Conservation (phyloP, 257 asterid species). For the Parsonsia alboflavescens region DNA sequence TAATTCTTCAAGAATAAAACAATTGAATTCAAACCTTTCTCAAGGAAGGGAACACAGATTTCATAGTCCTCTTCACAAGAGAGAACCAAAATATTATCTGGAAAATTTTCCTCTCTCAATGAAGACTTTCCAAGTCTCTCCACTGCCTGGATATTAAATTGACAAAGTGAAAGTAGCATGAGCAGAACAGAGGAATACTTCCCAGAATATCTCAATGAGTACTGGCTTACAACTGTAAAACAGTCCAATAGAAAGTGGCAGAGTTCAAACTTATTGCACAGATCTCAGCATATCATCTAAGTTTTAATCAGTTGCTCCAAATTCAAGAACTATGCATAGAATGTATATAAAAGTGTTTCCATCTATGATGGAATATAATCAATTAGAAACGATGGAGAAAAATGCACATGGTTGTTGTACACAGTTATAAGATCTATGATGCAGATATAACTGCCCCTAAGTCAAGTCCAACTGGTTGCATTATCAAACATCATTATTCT, state of each 20-base stretch:
- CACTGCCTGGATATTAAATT: constrained; percentile 47
- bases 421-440: neutral
- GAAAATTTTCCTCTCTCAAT: constrained; percentile 46
- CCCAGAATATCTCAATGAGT: neutral
- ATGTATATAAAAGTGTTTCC: neutral
- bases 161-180: neutral
- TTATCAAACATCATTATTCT: neutral
- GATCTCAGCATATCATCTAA: neutral
- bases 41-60: constrained; percentile 73
- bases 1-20: neutral
- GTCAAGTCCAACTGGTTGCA: neutral
- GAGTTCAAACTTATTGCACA: neutral
- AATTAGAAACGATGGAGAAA: neutral
- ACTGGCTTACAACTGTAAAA: neutral
- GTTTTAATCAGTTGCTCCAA: neutral
- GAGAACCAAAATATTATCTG: constrained; percentile 65
- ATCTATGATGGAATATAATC: neutral
- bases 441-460: neutral
- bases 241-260: neutral
- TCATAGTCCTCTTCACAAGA: constrained; percentile 94
- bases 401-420: neutral
- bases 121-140: constrained; percentile 88
- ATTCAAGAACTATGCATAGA: neutral
- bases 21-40: constrained; percentile 55
- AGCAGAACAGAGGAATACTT: neutral